Evolutionary conservation across 768 basidiomycete genomes (phyloP), one percentile per base, ranked within the genome.

Genomic region (Hypholoma fasciculare): DNA sequence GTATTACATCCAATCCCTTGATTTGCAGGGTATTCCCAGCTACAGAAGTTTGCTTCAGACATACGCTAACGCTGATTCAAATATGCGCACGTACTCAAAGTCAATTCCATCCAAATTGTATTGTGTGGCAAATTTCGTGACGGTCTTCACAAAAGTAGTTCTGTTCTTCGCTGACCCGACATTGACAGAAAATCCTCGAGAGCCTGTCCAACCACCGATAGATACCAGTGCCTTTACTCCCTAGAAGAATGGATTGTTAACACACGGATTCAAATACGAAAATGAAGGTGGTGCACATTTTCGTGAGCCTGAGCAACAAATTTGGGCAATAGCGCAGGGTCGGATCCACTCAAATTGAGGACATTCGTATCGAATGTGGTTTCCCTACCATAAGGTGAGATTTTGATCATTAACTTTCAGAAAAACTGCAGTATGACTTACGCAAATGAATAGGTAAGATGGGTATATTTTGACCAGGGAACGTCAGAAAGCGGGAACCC

Each of bases 21-120:
- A 7, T 73, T 69, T 56, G 76, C 82, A 1, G 94, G 94, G 69
- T 90, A 95, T 74, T 96, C 94, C 94, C 94, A 96, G 67, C 92
- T 94, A 52, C 26, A 23, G 54, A 38, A 11, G 46, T 11, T 57
- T 16, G 11, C 12, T 16, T 59, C 20, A 54, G 48, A 20, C 16
- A 39, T 16, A 23, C 19, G 7, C 53, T 17, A 61, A 50, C 11
- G n/a, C 34, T 19, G 2, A 36, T 14, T 43, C 16, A 54, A n/a
- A 16, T 36, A 19, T 11, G 9, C 57, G 13, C 4, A 61, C 79
- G 48, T 66, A 83, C 81, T 82, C 81, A 54, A 79, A 76, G 61
- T 86, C 80, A 54, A 90, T 64, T 4, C 87, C 85, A 62, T 88
- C 88, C 3, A 90, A 64, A 0, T 75, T 52, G 67, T 88, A 89